phyloP scores from a whole-genome alignment of 148 eudicot genomes.

The Bassia scoparia region DNA sequence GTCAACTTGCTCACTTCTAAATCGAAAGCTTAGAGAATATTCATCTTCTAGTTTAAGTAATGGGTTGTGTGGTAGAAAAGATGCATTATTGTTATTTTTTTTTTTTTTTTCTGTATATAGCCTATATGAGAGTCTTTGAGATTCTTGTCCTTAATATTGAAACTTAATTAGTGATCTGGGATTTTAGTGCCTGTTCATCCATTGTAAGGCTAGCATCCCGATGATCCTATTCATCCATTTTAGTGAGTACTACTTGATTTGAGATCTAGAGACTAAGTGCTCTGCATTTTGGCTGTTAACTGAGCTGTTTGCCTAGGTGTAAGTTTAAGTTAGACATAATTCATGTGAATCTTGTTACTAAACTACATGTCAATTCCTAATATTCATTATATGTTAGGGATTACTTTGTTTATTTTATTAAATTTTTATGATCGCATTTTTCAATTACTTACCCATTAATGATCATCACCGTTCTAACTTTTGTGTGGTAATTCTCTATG shows the following conservation, averaged over 20 bases:
- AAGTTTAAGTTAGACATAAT: neutral
- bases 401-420: neutral
- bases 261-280: neutral
- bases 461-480: slow-evolving; percentile 9
- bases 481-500: neutral
- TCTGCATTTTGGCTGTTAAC: neutral
- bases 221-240: no score
- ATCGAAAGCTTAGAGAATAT: neutral
- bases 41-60: neutral
- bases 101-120: neutral
- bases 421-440: neutral
- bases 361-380: neutral
- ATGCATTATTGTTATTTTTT: no score
- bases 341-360: neutral
- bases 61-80: neutral
- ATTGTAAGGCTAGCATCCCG: neutral
- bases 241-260: neutral
- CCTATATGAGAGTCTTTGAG: neutral
- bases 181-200: neutral
- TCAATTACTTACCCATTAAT: neutral
- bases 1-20: no score
- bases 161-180: neutral
- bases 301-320: neutral
- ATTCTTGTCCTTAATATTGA: neutral
- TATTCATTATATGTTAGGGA: neutral